phyloP scores from a whole-genome alignment of 352 stramenopile genomes.

The Pythium rhizo-oryzae region DNA sequence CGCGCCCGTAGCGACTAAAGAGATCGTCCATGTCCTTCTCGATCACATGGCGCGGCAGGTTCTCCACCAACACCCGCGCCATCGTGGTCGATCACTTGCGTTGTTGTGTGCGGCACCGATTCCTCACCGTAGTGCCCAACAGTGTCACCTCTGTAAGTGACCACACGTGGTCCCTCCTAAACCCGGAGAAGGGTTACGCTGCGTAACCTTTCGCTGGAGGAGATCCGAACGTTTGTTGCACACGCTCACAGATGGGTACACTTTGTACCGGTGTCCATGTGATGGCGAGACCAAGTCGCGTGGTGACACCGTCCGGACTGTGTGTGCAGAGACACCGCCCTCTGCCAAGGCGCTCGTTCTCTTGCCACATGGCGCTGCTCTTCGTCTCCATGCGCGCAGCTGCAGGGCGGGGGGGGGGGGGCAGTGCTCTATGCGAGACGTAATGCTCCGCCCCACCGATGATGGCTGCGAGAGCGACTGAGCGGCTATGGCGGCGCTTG shows the following conservation, averaged over 20 bases:
- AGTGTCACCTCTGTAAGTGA: neutral
- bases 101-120: neutral
- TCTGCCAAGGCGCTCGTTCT: neutral
- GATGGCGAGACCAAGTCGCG: neutral
- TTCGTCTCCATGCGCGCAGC: neutral
- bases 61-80: conserved; percentile 42
- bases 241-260: neutral
- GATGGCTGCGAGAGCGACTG: conserved; percentile 2
- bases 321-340: neutral
- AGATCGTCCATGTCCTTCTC: conserved; percentile 59
- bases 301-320: neutral
- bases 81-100: neutral
- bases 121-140: neutral
- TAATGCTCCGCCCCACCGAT: neutral
- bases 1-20: conserved; percentile 56
- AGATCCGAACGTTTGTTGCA: neutral
- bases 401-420: neutral
- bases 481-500: neutral
- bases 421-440: too few relatives aligned
- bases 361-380: neutral
- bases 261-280: neutral
- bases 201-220: neutral
- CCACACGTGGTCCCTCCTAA: neutral
- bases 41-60: conserved; percentile 55
- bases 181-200: neutral